These are phyloP conservation scores for Conoideocrella luteorostrata DNA, from an alignment of 2,329 filamentous ascomycete species.

Conservation along the genomic window DNA sequence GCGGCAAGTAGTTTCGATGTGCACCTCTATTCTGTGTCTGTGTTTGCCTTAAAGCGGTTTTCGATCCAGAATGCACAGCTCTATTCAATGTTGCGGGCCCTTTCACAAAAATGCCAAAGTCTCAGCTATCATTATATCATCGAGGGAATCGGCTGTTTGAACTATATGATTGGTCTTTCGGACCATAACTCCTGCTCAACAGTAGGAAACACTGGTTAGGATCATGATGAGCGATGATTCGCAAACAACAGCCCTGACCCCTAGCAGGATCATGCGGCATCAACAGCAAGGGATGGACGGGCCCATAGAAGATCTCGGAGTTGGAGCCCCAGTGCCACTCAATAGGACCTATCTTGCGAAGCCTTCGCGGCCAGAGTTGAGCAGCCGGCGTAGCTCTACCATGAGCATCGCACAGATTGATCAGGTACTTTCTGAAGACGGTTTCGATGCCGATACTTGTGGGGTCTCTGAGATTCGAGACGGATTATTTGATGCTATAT, in stretches of 20 bases:
- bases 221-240: too few species aligned
- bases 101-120: too few species aligned
- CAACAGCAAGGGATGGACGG: not conserved
- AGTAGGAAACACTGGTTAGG: too few species aligned
- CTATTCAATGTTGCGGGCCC: too few species aligned
- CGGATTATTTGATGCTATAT: conserved; percentile 42
- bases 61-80: too few species aligned
- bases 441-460: conserved; percentile 33
- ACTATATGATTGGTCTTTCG: not conserved
- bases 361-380: conserved; percentile 2
- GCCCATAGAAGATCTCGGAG: not conserved
- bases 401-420: conserved; percentile 27
- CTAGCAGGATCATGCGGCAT: not conserved
- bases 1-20: too few species aligned
- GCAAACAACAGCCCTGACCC: too few species aligned
- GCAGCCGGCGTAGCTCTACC: conserved; percentile 19
- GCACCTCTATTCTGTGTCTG: too few species aligned
- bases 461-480: conserved; percentile 38
- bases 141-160: too few species aligned
- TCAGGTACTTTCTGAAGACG: conserved; percentile 26
- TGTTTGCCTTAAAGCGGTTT: too few species aligned
- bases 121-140: too few species aligned
- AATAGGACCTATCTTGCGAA: conserved; percentile 12
- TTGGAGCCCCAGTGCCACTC: not conserved
- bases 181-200: too few species aligned